Percentiles rank a stretch among this genome's conserved stretches.
These are phyloP conservation scores for Phoma sp. DNA, from an alignment of 2,329 filamentous ascomycete genomes.

Conservation along the genomic window DNA sequence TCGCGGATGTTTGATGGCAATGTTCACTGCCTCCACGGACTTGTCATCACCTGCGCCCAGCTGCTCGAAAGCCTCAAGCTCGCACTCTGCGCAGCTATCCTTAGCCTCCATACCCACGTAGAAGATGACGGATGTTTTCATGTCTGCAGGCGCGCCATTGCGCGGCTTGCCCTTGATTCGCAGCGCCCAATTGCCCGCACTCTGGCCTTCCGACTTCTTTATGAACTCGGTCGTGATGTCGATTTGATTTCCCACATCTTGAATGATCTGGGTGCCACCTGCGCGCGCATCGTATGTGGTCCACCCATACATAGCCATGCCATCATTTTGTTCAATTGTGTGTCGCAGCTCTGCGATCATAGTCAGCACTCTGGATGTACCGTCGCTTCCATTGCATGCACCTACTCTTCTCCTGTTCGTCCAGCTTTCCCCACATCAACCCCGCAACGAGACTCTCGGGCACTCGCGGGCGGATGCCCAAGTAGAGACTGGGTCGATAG, in stretches of 20 bases:
- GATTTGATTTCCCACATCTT: constrained; percentile 83
- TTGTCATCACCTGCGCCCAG: constrained; percentile 57
- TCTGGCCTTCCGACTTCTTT: constrained; percentile 82
- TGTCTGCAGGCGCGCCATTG: constrained; percentile 66
- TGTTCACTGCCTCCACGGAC: constrained; percentile 66
- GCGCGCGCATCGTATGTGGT: constrained; percentile 89
- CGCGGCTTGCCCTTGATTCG: constrained; percentile 81
- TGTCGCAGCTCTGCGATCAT: constrained; percentile 70
- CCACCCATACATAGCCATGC: constrained; percentile 95
- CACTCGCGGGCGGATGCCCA: constrained; percentile 82
- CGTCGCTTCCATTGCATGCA: constrained; percentile 19
- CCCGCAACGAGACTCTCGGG: constrained; percentile 81
- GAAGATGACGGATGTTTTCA: constrained; percentile 81
- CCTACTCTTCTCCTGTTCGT: constrained; percentile 79
- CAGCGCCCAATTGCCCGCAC: constrained; percentile 89
- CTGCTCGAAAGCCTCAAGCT: constrained; percentile 63
- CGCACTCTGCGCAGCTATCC: constrained; percentile 55
- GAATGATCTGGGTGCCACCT: constrained; percentile 86
- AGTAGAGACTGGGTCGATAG: constrained; percentile 91
- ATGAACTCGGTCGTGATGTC: constrained; percentile 92
- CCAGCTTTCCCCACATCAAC: constrained; percentile 86
- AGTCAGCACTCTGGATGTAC: constrained; percentile 12
- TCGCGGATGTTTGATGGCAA: constrained; percentile 72
- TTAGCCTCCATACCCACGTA: constrained; percentile 80
- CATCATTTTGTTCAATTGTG: constrained; percentile 91